Base-by-base conservation (phyloP, 305 asterid genomes). In the Solanum chacoense region DNA sequence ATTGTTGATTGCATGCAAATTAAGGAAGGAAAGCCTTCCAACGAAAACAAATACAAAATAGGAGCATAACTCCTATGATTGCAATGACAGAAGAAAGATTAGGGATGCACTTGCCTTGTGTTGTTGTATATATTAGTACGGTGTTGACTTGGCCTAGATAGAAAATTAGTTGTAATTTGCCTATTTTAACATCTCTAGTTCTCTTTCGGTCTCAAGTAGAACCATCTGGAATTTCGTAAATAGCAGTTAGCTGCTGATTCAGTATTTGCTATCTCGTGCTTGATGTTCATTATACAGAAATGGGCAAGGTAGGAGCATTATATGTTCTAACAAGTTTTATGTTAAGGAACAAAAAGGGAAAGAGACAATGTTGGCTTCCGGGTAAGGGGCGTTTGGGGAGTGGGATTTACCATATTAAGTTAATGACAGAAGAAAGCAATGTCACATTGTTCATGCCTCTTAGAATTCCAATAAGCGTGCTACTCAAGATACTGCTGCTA, bases 71-170 rank as follows among this genome's bases (percentile, higher is more conserved):
- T 4, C 29, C 13, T 6, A 34, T 35, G 84, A 18, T 76, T 22
- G 84, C 55, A 11, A 22, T 75, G 18, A 75, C 38, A 34, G 45
- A 34, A 75, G 83, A 75, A 90, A 89, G 88, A 91, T 91, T 81
- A 91, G 99, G 89, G 94, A 95, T 89, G 97, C 94, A 29, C 96
- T 96, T 88, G 96, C 98, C 34, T 92, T 29, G 20, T 29, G 71
- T 29, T 50, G 20, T 16, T 81, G 71, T 31, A 31, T 50, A 45
- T 28, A 83, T 45, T 50, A 29, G 42, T 31, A 29, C 6, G 73
- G 73, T 29, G 29, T 83, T 29, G 22, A 42, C 5, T 20, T 83
- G 42, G 20, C 31, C 11, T 83, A 11, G 40, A 50, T 83, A 83
- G 42, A 80, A 45, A 42, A 14, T 42, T 80, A 5, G 28, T 28